Evolutionary conservation across 257 asterid species (phyloP).

Genomic region (Solanum corneliomulleri): DNA sequence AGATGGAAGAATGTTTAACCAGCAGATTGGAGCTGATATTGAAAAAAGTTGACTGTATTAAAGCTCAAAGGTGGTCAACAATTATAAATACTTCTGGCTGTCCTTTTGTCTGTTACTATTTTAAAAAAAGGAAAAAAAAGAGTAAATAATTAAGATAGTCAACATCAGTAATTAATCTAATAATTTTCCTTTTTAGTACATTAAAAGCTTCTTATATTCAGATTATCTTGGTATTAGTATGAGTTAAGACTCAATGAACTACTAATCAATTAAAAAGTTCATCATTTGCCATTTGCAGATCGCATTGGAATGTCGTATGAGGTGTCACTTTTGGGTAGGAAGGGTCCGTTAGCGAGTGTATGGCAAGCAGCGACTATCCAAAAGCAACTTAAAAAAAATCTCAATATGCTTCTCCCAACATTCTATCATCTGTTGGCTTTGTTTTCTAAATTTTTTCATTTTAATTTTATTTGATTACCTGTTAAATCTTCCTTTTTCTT

Average conservation of each 20-base stretch:
- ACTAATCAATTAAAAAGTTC: neutral
- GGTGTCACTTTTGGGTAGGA: conserved; percentile 16
- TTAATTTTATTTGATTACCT: neutral
- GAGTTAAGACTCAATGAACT: neutral
- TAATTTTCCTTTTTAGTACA: neutral
- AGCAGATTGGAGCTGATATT: too few relatives aligned
- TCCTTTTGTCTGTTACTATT: too few relatives aligned
- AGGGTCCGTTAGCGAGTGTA: conserved; percentile 71
- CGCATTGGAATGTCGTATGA: conserved; percentile 42
- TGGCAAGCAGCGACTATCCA: conserved; percentile 85
- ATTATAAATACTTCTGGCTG: too few relatives aligned
- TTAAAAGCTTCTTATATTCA: neutral
- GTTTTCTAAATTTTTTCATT: neutral
- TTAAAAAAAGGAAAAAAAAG: too few relatives aligned
- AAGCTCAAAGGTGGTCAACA: too few relatives aligned
- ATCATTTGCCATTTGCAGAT: neutral
- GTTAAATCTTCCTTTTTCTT: neutral
- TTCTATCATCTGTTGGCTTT: conserved; percentile 54
- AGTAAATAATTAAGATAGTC: too few relatives aligned
- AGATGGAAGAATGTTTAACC: too few relatives aligned
- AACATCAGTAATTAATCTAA: too few relatives aligned
- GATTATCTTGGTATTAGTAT: too few relatives aligned
- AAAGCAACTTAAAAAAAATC: conserved; percentile 54
- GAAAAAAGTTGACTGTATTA: too few relatives aligned
- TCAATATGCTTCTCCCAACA: conserved; percentile 51